These are phyloP conservation scores for Ophiocordyceps camponoti-rufipedis DNA, from an alignment of 2,329 filamentous ascomycete genomes.

Conservation along the genomic window DNA sequence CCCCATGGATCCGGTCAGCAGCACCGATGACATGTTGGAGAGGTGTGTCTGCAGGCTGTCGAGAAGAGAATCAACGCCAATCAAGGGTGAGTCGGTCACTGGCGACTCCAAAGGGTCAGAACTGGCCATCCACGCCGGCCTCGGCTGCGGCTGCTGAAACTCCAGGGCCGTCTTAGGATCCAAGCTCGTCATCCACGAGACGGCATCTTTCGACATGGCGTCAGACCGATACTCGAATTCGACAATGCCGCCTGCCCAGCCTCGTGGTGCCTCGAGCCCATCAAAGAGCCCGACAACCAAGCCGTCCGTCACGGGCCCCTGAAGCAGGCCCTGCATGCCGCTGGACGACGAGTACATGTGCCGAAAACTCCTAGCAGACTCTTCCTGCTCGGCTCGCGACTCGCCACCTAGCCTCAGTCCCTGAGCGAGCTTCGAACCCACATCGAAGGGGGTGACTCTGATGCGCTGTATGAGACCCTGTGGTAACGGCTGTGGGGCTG, in stretches of 20 bases:
- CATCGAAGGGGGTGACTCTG: conserved; percentile 66
- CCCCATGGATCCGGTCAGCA: conserved; percentile 76
- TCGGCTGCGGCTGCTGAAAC: conserved; percentile 54
- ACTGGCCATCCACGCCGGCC: conserved; percentile 36
- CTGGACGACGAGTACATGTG: conserved; percentile 47
- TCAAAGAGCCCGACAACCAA: conserved; percentile 49
- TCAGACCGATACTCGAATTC: conserved; percentile 43
- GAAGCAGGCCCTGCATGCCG: conserved; percentile 43
- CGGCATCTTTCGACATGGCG: conserved; percentile 22
- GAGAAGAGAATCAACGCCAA: conserved; percentile 69
- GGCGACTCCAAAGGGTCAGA: conserved; percentile 31
- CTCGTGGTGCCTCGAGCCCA: conserved; percentile 32
- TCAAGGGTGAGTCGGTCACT: conserved; percentile 43
- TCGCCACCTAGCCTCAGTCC: conserved; percentile 78
- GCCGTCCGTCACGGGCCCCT: conserved; percentile 79
- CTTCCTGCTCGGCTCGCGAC: conserved; percentile 65
- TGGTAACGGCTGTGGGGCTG: conserved; percentile 54
- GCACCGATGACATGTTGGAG: conserved; percentile 69
- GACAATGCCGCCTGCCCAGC: conserved; percentile 72
- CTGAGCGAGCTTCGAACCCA: conserved; percentile 35
- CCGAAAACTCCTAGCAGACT: conserved; percentile 52
- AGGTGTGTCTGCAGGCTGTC: conserved; percentile 58
- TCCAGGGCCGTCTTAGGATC: conserved; percentile 59
- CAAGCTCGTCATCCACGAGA: conserved; percentile 59
- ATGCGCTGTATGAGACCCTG: conserved; percentile 46